Conservation (phyloP, 1,139 yeast genomes). For the Scheffersomyces cryptocercus region DNA sequence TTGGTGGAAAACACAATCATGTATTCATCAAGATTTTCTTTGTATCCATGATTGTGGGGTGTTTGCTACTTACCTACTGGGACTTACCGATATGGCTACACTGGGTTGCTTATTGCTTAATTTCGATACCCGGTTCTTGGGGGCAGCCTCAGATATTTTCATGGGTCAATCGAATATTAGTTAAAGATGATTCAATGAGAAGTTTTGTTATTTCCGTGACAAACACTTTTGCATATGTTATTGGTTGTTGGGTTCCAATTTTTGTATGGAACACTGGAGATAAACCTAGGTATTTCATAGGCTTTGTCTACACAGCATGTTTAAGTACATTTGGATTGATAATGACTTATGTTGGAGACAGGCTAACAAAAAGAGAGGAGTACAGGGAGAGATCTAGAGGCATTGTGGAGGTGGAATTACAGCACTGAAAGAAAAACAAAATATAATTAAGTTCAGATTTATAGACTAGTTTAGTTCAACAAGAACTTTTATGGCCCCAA, state of each 20-base stretch:
- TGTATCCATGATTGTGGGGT: conserved; percentile 12
- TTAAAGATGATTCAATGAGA: conserved; percentile 50
- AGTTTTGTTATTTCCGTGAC: conserved; percentile 52
- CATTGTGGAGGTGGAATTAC: not conserved
- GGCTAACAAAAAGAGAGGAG: conserved; percentile 11
- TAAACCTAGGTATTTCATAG: conserved; percentile 47
- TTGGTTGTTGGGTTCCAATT: conserved; percentile 47
- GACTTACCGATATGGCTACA: conserved; percentile 16
- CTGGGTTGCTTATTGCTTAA: conserved; percentile 14
- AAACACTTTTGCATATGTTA: conserved; percentile 53
- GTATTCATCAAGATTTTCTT: conserved; percentile 11
- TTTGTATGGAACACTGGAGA: conserved; percentile 40
- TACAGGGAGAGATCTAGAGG: not conserved
- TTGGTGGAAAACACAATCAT: conserved; percentile 16
- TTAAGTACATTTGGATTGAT: conserved; percentile 42
- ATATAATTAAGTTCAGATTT: not conserved
- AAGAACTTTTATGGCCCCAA: not conserved
- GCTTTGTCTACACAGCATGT: conserved; percentile 52
- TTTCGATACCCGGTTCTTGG: conserved; percentile 21
- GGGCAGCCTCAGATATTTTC: conserved; percentile 52
- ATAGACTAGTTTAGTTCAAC: not conserved
- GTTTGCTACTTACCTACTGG: conserved; percentile 14
- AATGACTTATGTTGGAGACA: conserved; percentile 23
- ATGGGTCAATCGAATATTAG: conserved; percentile 53
- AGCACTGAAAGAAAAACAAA: not conserved